Conservation (phyloP, 2,329 filamentous ascomycete species). For the Fusarium setosum region DNA sequence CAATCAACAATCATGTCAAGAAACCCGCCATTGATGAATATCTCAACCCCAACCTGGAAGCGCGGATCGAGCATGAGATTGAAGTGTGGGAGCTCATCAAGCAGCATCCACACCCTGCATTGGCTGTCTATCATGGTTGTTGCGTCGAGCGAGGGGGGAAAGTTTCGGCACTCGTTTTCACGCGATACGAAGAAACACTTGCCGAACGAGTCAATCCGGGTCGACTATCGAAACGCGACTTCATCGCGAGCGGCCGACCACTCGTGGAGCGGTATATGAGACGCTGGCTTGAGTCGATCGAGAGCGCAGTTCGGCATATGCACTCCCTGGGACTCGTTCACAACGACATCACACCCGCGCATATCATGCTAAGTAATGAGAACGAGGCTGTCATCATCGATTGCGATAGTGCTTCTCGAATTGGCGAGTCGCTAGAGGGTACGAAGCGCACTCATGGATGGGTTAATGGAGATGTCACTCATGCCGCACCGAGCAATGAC, state of each 20-base stretch:
- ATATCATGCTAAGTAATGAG: neutral
- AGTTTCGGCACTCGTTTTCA: neutral
- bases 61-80: neutral
- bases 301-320: neutral
- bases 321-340: constrained; percentile 2
- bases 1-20: neutral
- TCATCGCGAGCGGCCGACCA: neutral
- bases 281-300: neutral
- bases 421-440: neutral
- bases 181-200: neutral
- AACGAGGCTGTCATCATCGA: neutral
- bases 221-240: neutral
- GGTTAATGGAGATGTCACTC: neutral
- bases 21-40: neutral
- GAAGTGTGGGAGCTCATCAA: neutral
- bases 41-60: neutral
- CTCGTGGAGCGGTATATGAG: neutral
- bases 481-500: neutral
- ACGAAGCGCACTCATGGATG: constrained; percentile 1
- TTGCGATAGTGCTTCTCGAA: neutral
- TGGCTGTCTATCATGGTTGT: constrained; percentile 2
- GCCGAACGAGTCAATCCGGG: neutral
- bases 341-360: constrained; percentile 2
- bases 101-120: neutral
- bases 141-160: neutral